phyloP scores from a whole-genome alignment of 345 rosid species.

The Streptanthus diversifolius region DNA sequence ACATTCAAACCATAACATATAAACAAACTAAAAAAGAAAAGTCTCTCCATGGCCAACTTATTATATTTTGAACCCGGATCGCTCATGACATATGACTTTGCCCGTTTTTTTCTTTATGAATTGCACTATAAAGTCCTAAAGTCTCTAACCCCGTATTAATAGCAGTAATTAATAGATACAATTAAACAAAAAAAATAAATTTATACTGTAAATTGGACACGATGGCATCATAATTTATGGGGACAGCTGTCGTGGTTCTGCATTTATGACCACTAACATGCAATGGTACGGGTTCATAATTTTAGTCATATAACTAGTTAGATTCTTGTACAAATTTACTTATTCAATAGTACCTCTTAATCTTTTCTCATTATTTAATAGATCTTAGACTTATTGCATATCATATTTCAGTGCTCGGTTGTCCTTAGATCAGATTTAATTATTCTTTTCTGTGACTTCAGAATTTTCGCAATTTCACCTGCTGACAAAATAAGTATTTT shows the following conservation, averaged over 20 bases:
- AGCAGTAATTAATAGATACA: not conserved
- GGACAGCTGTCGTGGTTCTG: conserved; percentile 31
- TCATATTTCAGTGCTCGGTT: not conserved
- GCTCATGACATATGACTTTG: conserved; percentile 17
- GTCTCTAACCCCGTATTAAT: conserved; percentile 6
- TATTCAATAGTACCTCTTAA: not conserved
- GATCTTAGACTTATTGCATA: not conserved
- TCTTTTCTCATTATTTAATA: not conserved
- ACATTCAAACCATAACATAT: too few species aligned
- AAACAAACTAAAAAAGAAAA: too few species aligned
- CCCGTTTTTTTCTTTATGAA: not conserved
- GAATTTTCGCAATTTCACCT: conserved; percentile 1
- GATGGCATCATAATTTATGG: conserved; percentile 33
- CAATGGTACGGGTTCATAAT: conserved; percentile 30
- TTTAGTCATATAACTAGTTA: not conserved
- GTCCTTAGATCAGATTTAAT: not conserved
- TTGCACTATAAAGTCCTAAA: not conserved
- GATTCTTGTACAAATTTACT: conserved; percentile 23
- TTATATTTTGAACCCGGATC: too few species aligned
- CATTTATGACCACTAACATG: conserved; percentile 39
- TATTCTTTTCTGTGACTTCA: not conserved
- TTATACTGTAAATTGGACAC: conserved; percentile 15
- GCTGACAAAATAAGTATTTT: not conserved
- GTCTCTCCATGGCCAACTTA: too few species aligned
- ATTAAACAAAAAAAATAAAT: not conserved